Conservation (phyloP, 2,329 filamentous ascomycete species). For the Thelonectria rubi region DNA sequence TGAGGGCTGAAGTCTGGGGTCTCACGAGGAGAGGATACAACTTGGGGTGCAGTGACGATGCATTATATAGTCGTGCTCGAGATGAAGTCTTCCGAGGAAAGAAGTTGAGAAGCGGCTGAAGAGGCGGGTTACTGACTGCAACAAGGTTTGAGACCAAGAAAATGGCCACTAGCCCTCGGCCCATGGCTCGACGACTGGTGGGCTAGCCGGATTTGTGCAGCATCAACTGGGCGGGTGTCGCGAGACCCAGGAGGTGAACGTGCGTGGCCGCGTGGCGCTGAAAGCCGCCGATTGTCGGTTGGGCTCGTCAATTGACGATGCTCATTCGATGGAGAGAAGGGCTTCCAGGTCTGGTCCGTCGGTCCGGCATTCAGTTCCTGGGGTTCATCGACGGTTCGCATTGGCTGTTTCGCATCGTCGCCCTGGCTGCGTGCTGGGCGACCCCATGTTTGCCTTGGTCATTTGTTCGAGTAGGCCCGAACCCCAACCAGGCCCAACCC, state of each 20-base stretch:
- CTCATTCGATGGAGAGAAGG: not conserved
- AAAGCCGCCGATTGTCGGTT: not conserved
- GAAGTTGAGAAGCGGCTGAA: not conserved
- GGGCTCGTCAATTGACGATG: not conserved
- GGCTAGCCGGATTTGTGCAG: slow-evolving; percentile 14
- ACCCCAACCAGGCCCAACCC: slow-evolving; percentile 1
- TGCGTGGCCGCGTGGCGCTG: not conserved
- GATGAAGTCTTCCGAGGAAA: slow-evolving; percentile 9
- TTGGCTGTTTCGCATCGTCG: slow-evolving; percentile 1
- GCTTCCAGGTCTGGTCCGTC: not conserved
- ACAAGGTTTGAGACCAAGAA: not conserved
- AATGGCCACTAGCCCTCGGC: slow-evolving; percentile 11
- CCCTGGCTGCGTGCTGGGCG: not conserved
- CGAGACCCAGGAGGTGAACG: not conserved
- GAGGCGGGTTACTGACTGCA: not conserved
- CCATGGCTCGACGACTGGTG: slow-evolving; percentile 4
- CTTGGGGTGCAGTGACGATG: not conserved
- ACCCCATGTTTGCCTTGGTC: slow-evolving; percentile 12
- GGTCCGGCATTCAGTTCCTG: slow-evolving; percentile 12
- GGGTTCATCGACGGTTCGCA: not conserved
- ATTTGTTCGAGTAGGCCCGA: slow-evolving; percentile 14
- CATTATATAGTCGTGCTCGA: slow-evolving; percentile 16
- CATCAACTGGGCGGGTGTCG: not conserved
- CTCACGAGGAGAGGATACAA: slow-evolving; percentile 1
- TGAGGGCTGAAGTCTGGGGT: not conserved